Evolutionary conservation across 108 stramenopile genomes (phyloP), one percentile per base, ranked within the genome.

Genomic region (Parmales sp.): DNA sequence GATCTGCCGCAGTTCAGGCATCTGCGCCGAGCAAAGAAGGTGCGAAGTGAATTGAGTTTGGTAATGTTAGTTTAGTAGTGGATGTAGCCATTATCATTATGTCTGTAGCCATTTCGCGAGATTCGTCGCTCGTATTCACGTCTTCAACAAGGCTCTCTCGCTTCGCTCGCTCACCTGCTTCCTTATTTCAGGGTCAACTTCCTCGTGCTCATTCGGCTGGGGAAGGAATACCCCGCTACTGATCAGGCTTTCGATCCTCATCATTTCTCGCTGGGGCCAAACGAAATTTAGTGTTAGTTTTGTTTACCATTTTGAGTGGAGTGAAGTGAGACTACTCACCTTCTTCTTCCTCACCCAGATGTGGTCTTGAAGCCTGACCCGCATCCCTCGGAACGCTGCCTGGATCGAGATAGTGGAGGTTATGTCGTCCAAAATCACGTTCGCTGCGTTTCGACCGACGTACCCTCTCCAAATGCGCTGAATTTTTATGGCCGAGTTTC

Each of bases 261-360:
- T 60, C 26, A 60, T 5, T 34, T 60, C 54, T 16, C n/a, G n/a
- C n/a, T n/a, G n/a, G n/a, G n/a, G n/a, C n/a, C n/a, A n/a, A n/a
- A n/a, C n/a, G n/a, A n/a, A n/a, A n/a, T n/a, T n/a, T n/a, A n/a
- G n/a, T n/a, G n/a, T n/a, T n/a, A n/a, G n/a, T n/a, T n/a, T n/a
- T n/a, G n/a, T n/a, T n/a, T n/a, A n/a, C n/a, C n/a, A n/a, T n/a
- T n/a, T n/a, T n/a, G n/a, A n/a, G n/a, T n/a, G n/a, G n/a, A n/a
- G n/a, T n/a, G n/a, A n/a, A n/a, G n/a, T n/a, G n/a, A n/a, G n/a
- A n/a, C n/a, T n/a, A n/a, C n/a, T n/a, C n/a, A n/a, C 29, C 54
- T 60, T 34, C 28, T 60, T 60, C 54, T 20, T 60, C 54, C 36
- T 60, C 16, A 60, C 20, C 54, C 54, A 60, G 36, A 60, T 28